Conservation (phyloP, 2,329 filamentous ascomycete genomes). For the Pyricularia grisea region DNA sequence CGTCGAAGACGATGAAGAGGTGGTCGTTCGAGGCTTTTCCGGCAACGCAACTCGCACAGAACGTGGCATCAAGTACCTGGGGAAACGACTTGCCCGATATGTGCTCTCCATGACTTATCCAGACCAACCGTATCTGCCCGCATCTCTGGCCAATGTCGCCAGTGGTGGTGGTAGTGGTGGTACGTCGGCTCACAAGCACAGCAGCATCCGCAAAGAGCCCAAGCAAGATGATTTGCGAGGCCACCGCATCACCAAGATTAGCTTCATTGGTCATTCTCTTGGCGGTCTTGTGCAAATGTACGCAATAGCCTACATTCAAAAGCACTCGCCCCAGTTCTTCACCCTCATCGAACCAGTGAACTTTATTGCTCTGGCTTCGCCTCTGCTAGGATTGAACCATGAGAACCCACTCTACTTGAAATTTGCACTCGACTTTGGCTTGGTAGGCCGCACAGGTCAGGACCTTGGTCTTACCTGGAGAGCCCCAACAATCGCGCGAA, state of each 20-base stretch:
- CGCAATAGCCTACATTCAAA: slow-evolving; percentile 91
- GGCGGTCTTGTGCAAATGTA: slow-evolving; percentile 89
- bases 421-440: slow-evolving; percentile 90
- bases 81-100: slow-evolving; percentile 87
- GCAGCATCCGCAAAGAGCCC: slow-evolving; percentile 37
- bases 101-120: slow-evolving; percentile 86
- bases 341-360: slow-evolving; percentile 78
- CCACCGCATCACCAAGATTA: slow-evolving; percentile 89
- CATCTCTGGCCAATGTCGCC: slow-evolving; percentile 34
- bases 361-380: slow-evolving; percentile 80
- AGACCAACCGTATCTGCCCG: slow-evolving; percentile 78
- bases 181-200: slow-evolving; percentile 33
- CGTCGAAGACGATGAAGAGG: slow-evolving; percentile 68
- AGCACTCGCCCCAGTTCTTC: slow-evolving; percentile 89
- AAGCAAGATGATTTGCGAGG: slow-evolving; percentile 34
- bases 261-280: slow-evolving; percentile 86
- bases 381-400: slow-evolving; percentile 86
- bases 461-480: slow-evolving; percentile 93
- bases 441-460: slow-evolving; percentile 92
- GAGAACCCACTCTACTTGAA: slow-evolving; percentile 97
- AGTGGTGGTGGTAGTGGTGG: slow-evolving; percentile 10
- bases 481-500: slow-evolving; percentile 74
- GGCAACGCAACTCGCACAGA: slow-evolving; percentile 90
- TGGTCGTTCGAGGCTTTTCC: slow-evolving; percentile 82
- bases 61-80: slow-evolving; percentile 91